phyloP scores from a whole-genome alignment of 1,284 basidiomycete genomes.

The Apiotrichum laibachii region DNA sequence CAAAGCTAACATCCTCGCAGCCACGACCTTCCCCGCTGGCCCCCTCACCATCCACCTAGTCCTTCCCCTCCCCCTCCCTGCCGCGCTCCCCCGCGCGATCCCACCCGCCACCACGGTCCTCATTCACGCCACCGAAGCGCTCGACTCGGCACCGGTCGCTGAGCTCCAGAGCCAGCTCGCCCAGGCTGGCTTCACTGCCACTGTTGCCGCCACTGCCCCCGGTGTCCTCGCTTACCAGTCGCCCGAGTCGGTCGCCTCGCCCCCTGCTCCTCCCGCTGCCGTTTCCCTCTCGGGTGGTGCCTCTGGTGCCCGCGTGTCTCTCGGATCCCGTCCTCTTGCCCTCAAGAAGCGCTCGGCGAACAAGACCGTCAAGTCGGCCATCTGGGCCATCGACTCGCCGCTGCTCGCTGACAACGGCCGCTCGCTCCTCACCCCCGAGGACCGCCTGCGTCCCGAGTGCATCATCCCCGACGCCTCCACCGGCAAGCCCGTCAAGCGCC shows the following conservation, averaged over 20 bases:
- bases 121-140: slow-evolving; percentile 31
- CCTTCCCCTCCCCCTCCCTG: slow-evolving; percentile 44
- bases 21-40: slow-evolving; percentile 42
- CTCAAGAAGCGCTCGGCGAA: slow-evolving; percentile 37
- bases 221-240: slow-evolving; percentile 39
- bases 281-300: slow-evolving; percentile 5
- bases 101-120: slow-evolving; percentile 45
- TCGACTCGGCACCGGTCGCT: slow-evolving; percentile 8
- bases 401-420: slow-evolving; percentile 51
- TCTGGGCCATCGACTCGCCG: slow-evolving; percentile 50
- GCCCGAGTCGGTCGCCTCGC: slow-evolving; percentile 12
- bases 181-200: slow-evolving; percentile 28
- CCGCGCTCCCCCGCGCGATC: slow-evolving; percentile 37
- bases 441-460: slow-evolving; percentile 54
- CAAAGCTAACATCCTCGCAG: slow-evolving; percentile 26
- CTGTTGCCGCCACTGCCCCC: slow-evolving; percentile 30
- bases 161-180: slow-evolving; percentile 29
- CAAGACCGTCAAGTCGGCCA: slow-evolving; percentile 46
- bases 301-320: slow-evolving; percentile 12
- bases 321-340: slow-evolving; percentile 32
- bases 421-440: slow-evolving; percentile 55
- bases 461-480: slow-evolving; percentile 38
- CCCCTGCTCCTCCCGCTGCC: slow-evolving; percentile 11
- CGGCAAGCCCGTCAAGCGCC: slow-evolving; percentile 50
- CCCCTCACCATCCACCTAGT: slow-evolving; percentile 47